Base-by-base conservation (phyloP, 108 stramenopile species). In the Skeletonema marinoi region DNA sequence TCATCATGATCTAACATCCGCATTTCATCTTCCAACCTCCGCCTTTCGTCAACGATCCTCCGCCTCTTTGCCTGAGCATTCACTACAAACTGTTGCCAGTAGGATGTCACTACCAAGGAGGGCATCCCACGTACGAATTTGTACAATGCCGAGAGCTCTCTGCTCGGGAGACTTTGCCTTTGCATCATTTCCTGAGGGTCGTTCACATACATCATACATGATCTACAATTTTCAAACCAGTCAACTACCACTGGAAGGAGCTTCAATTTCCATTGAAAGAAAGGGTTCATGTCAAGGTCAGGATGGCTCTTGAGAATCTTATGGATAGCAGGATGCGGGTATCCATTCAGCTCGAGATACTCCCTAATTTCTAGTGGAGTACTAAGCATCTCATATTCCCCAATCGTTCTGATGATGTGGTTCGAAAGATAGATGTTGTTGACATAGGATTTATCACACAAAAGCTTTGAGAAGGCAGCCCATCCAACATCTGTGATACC, bases 221-320 rank as follows among this genome's bases (percentile, higher is more conserved):
- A 10, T 7, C 63, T 10, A 38, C 6, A 29, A 10, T 0, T 2
- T 64, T 19, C 10, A 35, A 64, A 64, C 63, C 63, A 64, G 32
- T 30, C 2, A 4, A 64, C 38, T 7, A 39, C 63, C 19, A 64
- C 9, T 30, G 63, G 63, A 17, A 64, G 63, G 9, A 64, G 25
- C 19, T 64, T 64, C 63, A 64, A 64, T 6, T 64, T 39, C 63
- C 63, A 64, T 38, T 38, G 17, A 39, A 30, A 64, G 29, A 64
- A 36, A 38, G 63, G 63, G 10, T 21, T 7, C 30, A 64, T 64
- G 12, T 64, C 63, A 0, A 64, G 25, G 19, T 64, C 63, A 17
- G 33, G 41, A 19, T 64, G 63, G 63, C 38, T 35, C 0, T 38
- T 38, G 63, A 64, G 63, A 39, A 64, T 64, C 33, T 64, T 64